Conservation (phyloP, 495 filamentous ascomycete species). For the Monascus purpureus region DNA sequence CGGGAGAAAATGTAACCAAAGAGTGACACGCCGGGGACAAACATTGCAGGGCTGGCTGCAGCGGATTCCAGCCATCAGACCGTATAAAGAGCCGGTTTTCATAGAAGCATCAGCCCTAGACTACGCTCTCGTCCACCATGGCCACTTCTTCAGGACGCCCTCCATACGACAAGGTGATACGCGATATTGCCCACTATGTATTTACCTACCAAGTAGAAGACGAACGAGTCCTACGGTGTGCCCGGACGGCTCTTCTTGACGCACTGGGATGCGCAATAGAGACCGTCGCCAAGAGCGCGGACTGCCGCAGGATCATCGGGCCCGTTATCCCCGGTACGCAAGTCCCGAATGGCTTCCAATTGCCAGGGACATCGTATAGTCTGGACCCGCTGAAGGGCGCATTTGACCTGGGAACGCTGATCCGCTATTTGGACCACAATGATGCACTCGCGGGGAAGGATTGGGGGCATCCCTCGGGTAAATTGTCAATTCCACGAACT, state of each 20-base stretch:
- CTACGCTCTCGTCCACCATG: too few species aligned
- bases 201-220: conserved; percentile 10
- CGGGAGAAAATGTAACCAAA: too few species aligned
- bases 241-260: conserved; percentile 23
- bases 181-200: conserved; percentile 19
- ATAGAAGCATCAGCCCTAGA: too few species aligned
- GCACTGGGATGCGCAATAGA: conserved; percentile 28
- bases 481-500: too few species aligned
- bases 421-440: conserved; percentile 33
- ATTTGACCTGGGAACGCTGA: conserved; percentile 29
- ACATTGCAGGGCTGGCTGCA: too few species aligned
- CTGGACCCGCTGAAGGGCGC: conserved; percentile 29
- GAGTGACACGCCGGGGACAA: too few species aligned
- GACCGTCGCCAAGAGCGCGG: conserved; percentile 12
- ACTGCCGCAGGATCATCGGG: conserved; percentile 13
- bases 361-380: conserved; percentile 25
- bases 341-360: conserved; percentile 22
- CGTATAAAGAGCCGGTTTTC: too few species aligned
- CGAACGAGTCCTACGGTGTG: conserved; percentile 9
- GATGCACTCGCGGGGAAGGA: conserved; percentile 28
- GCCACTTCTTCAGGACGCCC: too few species aligned
- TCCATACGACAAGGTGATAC: conserved; percentile 15
- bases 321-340: conserved; percentile 12
- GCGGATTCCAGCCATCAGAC: too few species aligned
- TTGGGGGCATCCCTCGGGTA: conserved; percentile 34